Percentiles rank a stretch among this genome's conserved stretches.
phyloP scores from a whole-genome alignment of 2,329 filamentous ascomycete genomes.

The Coniochaeta ligniaria region DNA sequence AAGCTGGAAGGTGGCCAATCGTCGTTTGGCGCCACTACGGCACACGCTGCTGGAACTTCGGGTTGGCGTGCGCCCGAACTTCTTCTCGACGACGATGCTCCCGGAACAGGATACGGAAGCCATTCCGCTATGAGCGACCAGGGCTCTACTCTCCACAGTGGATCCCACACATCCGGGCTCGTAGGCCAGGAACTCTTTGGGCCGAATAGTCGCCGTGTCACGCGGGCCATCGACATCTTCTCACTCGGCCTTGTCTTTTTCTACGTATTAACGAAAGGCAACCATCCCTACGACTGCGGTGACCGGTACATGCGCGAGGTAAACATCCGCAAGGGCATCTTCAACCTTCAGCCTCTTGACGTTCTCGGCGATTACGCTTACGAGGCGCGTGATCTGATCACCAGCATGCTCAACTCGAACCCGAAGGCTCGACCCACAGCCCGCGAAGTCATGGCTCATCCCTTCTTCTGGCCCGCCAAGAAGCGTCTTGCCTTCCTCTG shows the following conservation, averaged over 20 bases:
- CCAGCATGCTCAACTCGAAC: constrained; percentile 61
- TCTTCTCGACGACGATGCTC: constrained; percentile 69
- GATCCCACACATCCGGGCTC: constrained; percentile 9
- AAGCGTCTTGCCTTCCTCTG: constrained; percentile 90
- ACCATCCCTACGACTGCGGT: constrained; percentile 89
- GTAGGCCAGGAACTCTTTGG: constrained; percentile 29
- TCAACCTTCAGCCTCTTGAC: constrained; percentile 63
- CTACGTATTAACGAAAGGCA: constrained; percentile 91
- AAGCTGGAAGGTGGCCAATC: constrained; percentile 92
- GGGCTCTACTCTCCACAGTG: constrained; percentile 50
- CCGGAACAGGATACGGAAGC: constrained; percentile 25
- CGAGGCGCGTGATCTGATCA: constrained; percentile 82
- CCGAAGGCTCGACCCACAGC: constrained; percentile 61
- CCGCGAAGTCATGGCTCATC: constrained; percentile 77
- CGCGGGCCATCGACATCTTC: constrained; percentile 95
- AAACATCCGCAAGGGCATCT: constrained; percentile 89
- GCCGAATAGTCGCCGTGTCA: constrained; percentile 70
- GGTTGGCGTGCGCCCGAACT: constrained; percentile 97
- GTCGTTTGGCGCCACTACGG: constrained; percentile 89
- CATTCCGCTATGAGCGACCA: constrained; percentile 28
- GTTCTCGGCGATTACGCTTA: constrained; percentile 74
- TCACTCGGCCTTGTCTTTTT: constrained; percentile 97
- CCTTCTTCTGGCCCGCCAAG: constrained; percentile 92
- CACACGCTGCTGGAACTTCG: constrained; percentile 85
- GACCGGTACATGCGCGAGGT: constrained; percentile 93